These are phyloP conservation scores for Talaromyces sp. DNA, from an alignment of 2,329 filamentous ascomycete genomes.

Conservation along the genomic window DNA sequence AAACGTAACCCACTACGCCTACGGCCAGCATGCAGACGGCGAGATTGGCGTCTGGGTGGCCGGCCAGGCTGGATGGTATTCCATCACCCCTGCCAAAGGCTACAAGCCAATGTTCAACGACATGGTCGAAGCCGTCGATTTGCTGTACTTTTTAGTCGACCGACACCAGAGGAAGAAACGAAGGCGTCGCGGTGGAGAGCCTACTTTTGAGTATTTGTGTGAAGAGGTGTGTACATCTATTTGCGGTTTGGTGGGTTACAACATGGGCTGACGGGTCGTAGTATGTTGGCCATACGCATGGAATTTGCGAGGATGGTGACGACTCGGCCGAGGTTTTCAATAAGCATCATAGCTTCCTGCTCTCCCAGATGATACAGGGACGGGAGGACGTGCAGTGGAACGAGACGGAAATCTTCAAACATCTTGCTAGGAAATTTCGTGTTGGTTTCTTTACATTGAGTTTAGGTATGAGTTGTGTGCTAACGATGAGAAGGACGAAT, in stretches of 20 bases:
- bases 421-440: slow-evolving; percentile 40
- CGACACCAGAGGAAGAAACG: slow-evolving; percentile 38
- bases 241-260: slow-evolving; percentile 5
- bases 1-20: slow-evolving; percentile 46
- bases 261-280: slow-evolving; percentile 15
- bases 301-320: slow-evolving; percentile 39
- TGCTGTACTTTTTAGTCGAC: slow-evolving; percentile 60
- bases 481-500: slow-evolving; percentile 25
- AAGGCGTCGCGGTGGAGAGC: slow-evolving; percentile 28
- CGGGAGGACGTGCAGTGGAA: slow-evolving; percentile 43
- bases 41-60: slow-evolving; percentile 58
- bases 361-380: slow-evolving; percentile 44
- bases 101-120: slow-evolving; percentile 52
- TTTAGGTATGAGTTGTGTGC: not conserved
- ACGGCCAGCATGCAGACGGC: slow-evolving; percentile 51
- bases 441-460: slow-evolving; percentile 21
- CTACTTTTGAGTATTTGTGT: slow-evolving; percentile 34
- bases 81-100: slow-evolving; percentile 49
- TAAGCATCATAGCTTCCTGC: slow-evolving; percentile 42
- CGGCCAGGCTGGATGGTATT: slow-evolving; percentile 60
- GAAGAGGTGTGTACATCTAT: slow-evolving; percentile 30
- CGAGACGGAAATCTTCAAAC: slow-evolving; percentile 39
- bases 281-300: slow-evolving; percentile 40
- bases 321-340: slow-evolving; percentile 45
- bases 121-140: slow-evolving; percentile 55